Percentiles rank a stretch among this genome's conserved stretches.
These are phyloP conservation scores for Tremella fuciformis DNA, from an alignment of 768 basidiomycete species.

Conservation along the genomic window DNA sequence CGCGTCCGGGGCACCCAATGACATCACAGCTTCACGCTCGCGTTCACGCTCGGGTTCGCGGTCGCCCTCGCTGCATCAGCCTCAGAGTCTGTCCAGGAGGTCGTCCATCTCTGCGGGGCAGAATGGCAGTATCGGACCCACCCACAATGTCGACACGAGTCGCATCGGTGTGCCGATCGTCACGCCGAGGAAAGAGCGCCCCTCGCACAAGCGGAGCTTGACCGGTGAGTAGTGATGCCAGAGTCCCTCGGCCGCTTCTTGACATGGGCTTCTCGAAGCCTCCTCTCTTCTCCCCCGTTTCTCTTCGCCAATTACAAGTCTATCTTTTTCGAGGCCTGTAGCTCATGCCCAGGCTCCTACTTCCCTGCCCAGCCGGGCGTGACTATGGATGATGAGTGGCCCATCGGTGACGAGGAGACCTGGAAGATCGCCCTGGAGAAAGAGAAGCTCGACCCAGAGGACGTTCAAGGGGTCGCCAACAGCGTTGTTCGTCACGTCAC, in stretches of 20 bases:
- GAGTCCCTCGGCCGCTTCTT: neutral
- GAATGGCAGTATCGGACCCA: slow-evolving; percentile 19
- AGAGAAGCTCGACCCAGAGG: slow-evolving; percentile 37
- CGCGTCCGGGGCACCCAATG: neutral
- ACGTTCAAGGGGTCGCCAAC: slow-evolving; percentile 41
- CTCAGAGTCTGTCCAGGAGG: slow-evolving; percentile 32
- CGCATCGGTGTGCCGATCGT: slow-evolving; percentile 43
- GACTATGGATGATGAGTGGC: slow-evolving; percentile 44
- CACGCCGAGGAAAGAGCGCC: slow-evolving; percentile 45
- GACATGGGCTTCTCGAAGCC: no score
- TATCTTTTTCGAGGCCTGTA: neutral
- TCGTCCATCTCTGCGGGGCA: slow-evolving; percentile 40
- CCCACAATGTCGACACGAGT: slow-evolving; percentile 27
- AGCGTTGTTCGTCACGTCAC: slow-evolving; percentile 48
- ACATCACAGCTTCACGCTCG: neutral
- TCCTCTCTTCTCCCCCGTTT: neutral
- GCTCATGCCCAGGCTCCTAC: slow-evolving; percentile 41
- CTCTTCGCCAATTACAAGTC: neutral
- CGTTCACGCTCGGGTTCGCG: slow-evolving; percentile 14
- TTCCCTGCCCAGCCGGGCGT: slow-evolving; percentile 43
- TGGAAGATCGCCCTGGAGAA: slow-evolving; percentile 51
- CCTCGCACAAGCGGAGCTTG: slow-evolving; percentile 38
- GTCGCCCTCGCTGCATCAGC: slow-evolving; percentile 39
- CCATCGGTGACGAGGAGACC: slow-evolving; percentile 51
- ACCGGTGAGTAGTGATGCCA: slow-evolving; percentile 31